These are phyloP conservation scores for Physcomitrium patens DNA, from an alignment of 225 moss, liverwort and hornwort genomes.

Conservation along the genomic window DNA sequence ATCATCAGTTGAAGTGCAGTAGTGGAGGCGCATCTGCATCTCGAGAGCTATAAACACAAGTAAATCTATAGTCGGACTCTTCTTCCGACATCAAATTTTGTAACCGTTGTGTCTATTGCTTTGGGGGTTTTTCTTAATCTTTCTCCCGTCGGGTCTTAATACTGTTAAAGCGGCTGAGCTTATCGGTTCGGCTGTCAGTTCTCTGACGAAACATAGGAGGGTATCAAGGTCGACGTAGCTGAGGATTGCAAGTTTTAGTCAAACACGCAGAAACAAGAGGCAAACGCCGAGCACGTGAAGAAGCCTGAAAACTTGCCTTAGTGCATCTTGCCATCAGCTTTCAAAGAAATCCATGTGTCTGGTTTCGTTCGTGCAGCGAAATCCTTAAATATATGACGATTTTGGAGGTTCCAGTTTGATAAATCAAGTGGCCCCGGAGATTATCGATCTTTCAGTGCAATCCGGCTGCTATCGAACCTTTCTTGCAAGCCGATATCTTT, in stretches of 20 bases:
- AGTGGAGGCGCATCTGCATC: slow-evolving; percentile 32
- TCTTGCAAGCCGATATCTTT: no score
- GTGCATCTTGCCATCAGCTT: no score
- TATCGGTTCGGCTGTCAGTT: background rate
- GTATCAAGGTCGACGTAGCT: background rate
- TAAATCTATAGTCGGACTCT: background rate
- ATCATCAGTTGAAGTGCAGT: slow-evolving; percentile 10
- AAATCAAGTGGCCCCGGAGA: no score
- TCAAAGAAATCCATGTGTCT: no score
- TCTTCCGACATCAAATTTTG: background rate
- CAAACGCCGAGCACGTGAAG: background rate
- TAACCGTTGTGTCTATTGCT: background rate
- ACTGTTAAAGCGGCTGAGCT: slow-evolving; percentile 28
- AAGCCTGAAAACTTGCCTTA: background rate
- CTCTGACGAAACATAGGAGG: no score
- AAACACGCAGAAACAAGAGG: slow-evolving; percentile 9
- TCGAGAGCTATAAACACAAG: background rate
- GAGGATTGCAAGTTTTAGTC: background rate
- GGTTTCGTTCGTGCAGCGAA: no score
- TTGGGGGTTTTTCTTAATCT: background rate
- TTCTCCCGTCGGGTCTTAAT: background rate
- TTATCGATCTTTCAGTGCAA: no score
- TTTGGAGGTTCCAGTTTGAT: no score
- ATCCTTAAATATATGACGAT: no score
- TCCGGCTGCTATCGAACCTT: no score